A percentile compares a stretch with the other conserved stretches of the same genome.
These are phyloP conservation scores for Trichaptum fuscoviolaceum DNA, from an alignment of 768 basidiomycete species.

Conservation along the genomic window DNA sequence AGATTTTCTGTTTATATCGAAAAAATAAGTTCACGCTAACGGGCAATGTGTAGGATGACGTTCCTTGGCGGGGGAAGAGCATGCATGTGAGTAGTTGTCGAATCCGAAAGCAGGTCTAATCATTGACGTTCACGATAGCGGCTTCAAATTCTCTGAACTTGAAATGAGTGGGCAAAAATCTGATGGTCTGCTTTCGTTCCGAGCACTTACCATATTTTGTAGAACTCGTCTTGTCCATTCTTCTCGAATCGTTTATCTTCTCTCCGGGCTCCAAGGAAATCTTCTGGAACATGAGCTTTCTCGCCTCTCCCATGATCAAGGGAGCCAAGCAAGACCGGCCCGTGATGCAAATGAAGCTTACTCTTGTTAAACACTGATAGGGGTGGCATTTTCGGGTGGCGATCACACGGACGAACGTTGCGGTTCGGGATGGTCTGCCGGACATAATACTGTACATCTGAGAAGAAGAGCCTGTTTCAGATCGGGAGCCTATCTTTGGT, in stretches of 20 bases:
- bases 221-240: slow-evolving; percentile 10
- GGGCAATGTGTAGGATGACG: slow-evolving; percentile 27
- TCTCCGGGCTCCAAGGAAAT: slow-evolving; percentile 23
- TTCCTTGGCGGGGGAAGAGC: slow-evolving; percentile 29
- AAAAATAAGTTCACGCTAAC: neutral
- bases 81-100: slow-evolving; percentile 26
- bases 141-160: slow-evolving; percentile 35
- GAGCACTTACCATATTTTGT: slow-evolving; percentile 5
- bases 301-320: slow-evolving; percentile 20
- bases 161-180: slow-evolving; percentile 27
- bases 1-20: neutral
- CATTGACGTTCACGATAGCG: slow-evolving; percentile 17
- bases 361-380: neutral
- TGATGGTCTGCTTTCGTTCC: neutral
- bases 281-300: slow-evolving; percentile 25
- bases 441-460: too few relatives aligned
- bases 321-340: neutral
- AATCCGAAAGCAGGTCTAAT: slow-evolving; percentile 9
- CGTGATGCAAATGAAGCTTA: neutral
- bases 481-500: too few relatives aligned
- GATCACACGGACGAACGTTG: too few relatives aligned
- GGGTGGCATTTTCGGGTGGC: too few relatives aligned
- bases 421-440: too few relatives aligned
- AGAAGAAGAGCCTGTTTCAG: too few relatives aligned
- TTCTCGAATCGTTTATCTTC: slow-evolving; percentile 27